phyloP scores from a whole-genome alignment of 1,284 basidiomycete genomes.

The Ceratobasidium sp. region DNA sequence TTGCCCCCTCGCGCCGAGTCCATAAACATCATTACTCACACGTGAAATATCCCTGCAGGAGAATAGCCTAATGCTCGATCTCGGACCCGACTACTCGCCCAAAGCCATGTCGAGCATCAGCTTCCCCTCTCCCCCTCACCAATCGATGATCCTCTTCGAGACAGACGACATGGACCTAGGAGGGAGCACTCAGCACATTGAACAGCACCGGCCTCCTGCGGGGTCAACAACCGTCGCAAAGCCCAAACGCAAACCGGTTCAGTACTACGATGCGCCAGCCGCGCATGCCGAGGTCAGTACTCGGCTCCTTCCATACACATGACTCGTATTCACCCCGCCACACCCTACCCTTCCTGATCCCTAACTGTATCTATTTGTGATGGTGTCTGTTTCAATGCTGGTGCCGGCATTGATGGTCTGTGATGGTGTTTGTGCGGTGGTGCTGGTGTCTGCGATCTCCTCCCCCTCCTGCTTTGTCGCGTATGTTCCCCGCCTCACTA shows the following conservation, averaged over 20 bases:
- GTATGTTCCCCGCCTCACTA: conserved; percentile 29
- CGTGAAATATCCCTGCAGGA: not conserved
- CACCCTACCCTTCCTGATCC: not conserved
- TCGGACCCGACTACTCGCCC: conserved; percentile 42
- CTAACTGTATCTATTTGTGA: not conserved
- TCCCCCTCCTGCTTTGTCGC: not conserved
- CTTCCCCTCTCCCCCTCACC: conserved; percentile 26
- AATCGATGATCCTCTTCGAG: conserved; percentile 23
- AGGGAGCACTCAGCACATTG: conserved; percentile 30
- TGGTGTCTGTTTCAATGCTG: not conserved
- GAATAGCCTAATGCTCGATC: conserved; percentile 42
- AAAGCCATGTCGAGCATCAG: conserved; percentile 42
- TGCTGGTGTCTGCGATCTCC: not conserved
- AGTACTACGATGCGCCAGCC: conserved; percentile 29
- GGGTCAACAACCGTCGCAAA: not conserved
- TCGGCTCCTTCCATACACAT: not conserved
- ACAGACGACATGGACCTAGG: conserved; percentile 22
- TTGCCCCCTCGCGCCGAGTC: not conserved
- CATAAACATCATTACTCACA: conserved; percentile 14
- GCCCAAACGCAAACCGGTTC: conserved; percentile 27
- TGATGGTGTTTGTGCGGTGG: too few species aligned
- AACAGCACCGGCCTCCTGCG: conserved; percentile 1
- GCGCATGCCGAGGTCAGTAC: conserved; percentile 41
- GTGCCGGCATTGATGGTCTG: too few species aligned
- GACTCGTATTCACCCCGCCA: conserved; percentile 5